Evolutionary conservation across 148 eudicot species (phyloP), one percentile per base, ranked within the genome.

Genomic region (Rhododendron ovatum): DNA sequence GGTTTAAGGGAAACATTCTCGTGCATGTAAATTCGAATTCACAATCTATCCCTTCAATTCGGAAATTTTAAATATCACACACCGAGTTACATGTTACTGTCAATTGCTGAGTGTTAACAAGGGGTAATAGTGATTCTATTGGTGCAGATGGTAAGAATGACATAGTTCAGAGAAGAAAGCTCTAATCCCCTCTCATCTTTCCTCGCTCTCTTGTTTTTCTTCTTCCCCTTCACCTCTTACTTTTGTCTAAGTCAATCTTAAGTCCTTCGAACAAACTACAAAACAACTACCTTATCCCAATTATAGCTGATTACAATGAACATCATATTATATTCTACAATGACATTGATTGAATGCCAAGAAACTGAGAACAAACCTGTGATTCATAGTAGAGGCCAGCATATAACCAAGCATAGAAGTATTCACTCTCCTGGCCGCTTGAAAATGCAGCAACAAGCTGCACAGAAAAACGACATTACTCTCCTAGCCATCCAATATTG

Each of bases 301-400:
- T 48, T 10, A 24, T 47, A 78, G 55, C 15, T 48, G 61, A 80
- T 15, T 48, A 43, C 81, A 24, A 78, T 35, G 18, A 33, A 15
- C 12, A 80, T 26, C 65, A 80, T 15, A 45, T 79, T 78, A 30
- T 39, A 35, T 43, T 20, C 63, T 5, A 26, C 8, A 28, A 47
- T 14, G 33, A n/a, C 37, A 83, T 47, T 18, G 20, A 24, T 51
- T 45, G 28, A 63, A 67, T 55, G 50, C 17, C 4, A 57, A 55
- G 22, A 77, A 78, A 35, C 41, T 41, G 85, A 69, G 82, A 81
- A 82, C 84, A 82, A 82, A 96, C 99, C 98, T 92, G 89, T 85
- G 94, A 90, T 92, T 96, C 99, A 81, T 95, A 92, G 89, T 94
- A 95, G 82, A 96, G 94, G 78, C 99, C 98, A 65, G 98, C 98